Conservation (phyloP, 108 stramenopile genomes). For the Skeletonema grethae region DNA sequence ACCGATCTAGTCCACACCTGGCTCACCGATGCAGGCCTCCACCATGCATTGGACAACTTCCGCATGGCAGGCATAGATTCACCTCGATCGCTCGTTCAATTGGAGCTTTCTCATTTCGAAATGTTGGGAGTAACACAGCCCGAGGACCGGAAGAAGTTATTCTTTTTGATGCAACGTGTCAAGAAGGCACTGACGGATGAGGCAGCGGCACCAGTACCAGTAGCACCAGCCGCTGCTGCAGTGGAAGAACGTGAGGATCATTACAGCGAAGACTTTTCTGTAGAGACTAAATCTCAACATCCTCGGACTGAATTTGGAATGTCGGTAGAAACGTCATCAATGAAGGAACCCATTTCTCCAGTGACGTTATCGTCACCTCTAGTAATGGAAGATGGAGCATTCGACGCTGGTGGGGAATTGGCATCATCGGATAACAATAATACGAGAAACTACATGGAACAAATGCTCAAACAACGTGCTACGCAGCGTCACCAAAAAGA, state of each 20-base stretch:
- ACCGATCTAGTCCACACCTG: slow-evolving; percentile 62
- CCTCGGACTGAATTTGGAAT: slow-evolving; percentile 12
- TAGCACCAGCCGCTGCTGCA: no score
- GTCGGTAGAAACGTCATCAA: slow-evolving; percentile 16
- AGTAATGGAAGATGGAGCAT: slow-evolving; percentile 3
- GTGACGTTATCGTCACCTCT: slow-evolving; percentile 38
- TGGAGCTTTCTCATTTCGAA: slow-evolving; percentile 74
- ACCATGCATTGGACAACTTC: slow-evolving; percentile 68
- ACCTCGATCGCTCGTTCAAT: slow-evolving; percentile 68
- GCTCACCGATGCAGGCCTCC: slow-evolving; percentile 74
- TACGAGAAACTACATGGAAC: slow-evolving; percentile 1
- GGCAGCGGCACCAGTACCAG: not conserved
- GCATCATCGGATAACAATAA: not conserved
- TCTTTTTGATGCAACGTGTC: slow-evolving; percentile 86
- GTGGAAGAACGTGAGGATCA: not conserved
- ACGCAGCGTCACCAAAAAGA: not conserved
- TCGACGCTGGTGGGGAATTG: not conserved
- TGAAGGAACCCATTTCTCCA: slow-evolving; percentile 42
- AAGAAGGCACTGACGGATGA: slow-evolving; percentile 46
- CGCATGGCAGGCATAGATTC: slow-evolving; percentile 81
- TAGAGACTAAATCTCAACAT: not conserved
- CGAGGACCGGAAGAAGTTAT: slow-evolving; percentile 80
- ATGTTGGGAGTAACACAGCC: slow-evolving; percentile 72
- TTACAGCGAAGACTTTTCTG: slow-evolving; percentile 9
- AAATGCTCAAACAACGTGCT: slow-evolving; percentile 4